Conservation (phyloP, 148 eudicot species). For the Diospyros kaki region DNA sequence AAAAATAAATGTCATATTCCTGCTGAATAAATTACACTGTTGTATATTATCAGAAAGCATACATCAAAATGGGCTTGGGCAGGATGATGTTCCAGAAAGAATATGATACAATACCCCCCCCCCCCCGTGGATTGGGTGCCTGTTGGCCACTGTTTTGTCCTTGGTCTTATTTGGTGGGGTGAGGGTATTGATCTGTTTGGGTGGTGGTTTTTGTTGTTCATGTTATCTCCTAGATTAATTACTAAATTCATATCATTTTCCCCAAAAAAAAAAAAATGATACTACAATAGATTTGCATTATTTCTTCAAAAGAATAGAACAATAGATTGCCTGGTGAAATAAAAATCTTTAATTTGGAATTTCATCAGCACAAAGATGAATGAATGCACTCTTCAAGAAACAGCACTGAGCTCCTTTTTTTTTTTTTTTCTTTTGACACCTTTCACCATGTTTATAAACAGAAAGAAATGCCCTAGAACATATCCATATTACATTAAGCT, state of each 20-base stretch:
- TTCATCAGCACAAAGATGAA: neutral
- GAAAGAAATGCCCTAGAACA: neutral
- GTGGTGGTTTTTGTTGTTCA: too few relatives aligned
- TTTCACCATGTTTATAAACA: constrained; percentile 4
- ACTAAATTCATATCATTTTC: too few relatives aligned
- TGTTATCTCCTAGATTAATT: too few relatives aligned
- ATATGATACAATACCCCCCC: neutral
- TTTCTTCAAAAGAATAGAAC: neutral
- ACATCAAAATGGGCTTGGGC: neutral
- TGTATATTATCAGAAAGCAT: neutral
- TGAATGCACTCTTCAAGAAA: neutral
- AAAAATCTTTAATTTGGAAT: neutral
- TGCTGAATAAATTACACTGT: too few relatives aligned
- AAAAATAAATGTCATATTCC: too few relatives aligned
- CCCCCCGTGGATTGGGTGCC: too few relatives aligned
- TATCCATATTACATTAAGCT: neutral
- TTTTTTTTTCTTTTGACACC: neutral
- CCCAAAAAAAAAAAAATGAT: neutral
- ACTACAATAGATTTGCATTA: neutral
- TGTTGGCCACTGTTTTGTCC: too few relatives aligned
- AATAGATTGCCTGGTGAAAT: neutral
- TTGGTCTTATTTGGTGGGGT: too few relatives aligned
- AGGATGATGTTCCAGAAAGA: too few relatives aligned
- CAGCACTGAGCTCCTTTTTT: neutral
- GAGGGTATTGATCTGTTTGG: too few relatives aligned